These are phyloP conservation scores for Phytophthora pisi DNA, from an alignment of 352 stramenopile genomes.

Conservation along the genomic window DNA sequence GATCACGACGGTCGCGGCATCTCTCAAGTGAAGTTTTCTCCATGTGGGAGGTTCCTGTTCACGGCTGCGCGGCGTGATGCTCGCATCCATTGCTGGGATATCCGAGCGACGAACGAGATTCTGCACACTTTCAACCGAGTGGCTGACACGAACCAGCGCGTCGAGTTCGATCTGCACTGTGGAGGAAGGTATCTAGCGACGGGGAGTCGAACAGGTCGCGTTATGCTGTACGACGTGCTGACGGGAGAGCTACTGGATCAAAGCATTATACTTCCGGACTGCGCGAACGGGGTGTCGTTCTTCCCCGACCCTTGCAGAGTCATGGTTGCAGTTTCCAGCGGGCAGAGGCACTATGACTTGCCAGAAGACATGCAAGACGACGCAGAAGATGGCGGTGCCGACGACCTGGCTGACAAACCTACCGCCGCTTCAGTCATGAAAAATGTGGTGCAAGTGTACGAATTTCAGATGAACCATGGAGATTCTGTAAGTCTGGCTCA, in stretches of 20 bases:
- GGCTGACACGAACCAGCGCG: slow-evolving; percentile 74
- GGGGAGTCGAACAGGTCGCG: slow-evolving; percentile 54
- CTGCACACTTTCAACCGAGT: slow-evolving; percentile 64
- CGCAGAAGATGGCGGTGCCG: neutral
- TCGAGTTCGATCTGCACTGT: slow-evolving; percentile 81
- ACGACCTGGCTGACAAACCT: slow-evolving; percentile 21
- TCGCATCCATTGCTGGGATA: slow-evolving; percentile 87
- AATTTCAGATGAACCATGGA: slow-evolving; percentile 32
- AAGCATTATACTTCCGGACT: slow-evolving; percentile 50
- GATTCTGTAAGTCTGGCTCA: too few species aligned
- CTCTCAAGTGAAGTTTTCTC: slow-evolving; percentile 82
- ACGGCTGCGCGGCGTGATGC: slow-evolving; percentile 73
- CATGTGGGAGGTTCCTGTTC: slow-evolving; percentile 75
- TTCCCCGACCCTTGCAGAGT: slow-evolving; percentile 58
- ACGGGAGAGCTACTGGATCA: slow-evolving; percentile 61
- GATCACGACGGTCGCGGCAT: slow-evolving; percentile 82
- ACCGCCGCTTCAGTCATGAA: slow-evolving; percentile 1
- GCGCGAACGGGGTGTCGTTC: slow-evolving; percentile 79
- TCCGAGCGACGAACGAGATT: slow-evolving; percentile 73
- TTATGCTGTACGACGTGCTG: slow-evolving; percentile 65
- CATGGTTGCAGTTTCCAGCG: slow-evolving; percentile 60
- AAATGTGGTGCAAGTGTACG: slow-evolving; percentile 54
- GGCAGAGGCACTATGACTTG: slow-evolving; percentile 72
- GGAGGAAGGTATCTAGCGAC: slow-evolving; percentile 65
- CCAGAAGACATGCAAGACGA: slow-evolving; percentile 61